These are phyloP conservation scores for Fusarium cyanostomum DNA, from an alignment of 2,329 filamentous ascomycete genomes.

Conservation along the genomic window DNA sequence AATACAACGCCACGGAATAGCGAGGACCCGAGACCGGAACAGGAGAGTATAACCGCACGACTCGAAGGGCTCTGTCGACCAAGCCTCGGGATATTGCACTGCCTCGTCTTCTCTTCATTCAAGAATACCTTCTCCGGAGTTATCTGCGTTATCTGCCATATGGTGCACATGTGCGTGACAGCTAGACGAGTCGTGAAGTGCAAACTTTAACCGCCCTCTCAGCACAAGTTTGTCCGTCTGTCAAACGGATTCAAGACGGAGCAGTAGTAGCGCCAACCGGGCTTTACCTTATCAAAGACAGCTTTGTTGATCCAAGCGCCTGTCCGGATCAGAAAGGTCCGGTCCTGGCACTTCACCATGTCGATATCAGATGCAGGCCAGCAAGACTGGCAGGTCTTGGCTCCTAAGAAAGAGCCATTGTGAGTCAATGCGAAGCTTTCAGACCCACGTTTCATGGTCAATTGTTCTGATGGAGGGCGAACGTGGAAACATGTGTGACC, in stretches of 20 bases:
- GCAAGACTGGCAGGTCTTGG: conserved; percentile 30
- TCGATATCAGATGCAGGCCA: conserved; percentile 24
- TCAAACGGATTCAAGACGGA: conserved; percentile 22
- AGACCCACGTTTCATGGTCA: conserved; percentile 8
- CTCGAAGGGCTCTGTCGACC: not conserved
- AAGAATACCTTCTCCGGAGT: not conserved
- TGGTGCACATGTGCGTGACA: conserved; percentile 24
- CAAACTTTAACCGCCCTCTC: conserved; percentile 19
- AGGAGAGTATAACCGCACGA: conserved; percentile 2
- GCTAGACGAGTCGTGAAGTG: conserved; percentile 24
- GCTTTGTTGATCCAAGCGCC: conserved; percentile 22
- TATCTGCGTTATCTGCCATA: conserved; percentile 11
- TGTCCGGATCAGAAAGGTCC: conserved; percentile 18
- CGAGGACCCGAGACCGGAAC: conserved; percentile 24
- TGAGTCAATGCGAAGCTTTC: not conserved
- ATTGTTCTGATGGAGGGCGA: conserved; percentile 6
- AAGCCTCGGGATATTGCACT: not conserved
- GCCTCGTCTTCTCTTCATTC: not conserved
- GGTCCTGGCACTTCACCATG: conserved; percentile 8
- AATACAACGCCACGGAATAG: not conserved
- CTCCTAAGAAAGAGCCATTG: conserved; percentile 3
- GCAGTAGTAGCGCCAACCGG: conserved; percentile 11
- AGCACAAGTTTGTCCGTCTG: not conserved
- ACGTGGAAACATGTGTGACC: conserved; percentile 4
- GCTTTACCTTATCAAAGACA: not conserved